phyloP scores from a whole-genome alignment of 1,139 yeast genomes.

The Geotrichum bryndzae region DNA sequence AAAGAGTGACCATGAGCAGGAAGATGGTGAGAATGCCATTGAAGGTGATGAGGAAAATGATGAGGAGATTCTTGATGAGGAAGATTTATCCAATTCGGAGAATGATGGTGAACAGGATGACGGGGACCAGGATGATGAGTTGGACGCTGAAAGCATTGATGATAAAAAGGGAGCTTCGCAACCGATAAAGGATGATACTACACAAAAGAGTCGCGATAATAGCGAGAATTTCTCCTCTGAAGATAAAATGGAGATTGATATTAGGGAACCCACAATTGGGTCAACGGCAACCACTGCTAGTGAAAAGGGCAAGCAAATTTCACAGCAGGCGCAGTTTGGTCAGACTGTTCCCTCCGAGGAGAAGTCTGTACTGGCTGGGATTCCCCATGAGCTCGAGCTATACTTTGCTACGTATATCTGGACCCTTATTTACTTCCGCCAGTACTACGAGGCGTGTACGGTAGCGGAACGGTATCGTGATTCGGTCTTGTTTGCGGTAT shows the following conservation, averaged over 20 bases:
- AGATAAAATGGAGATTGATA: slow-evolving; percentile 4
- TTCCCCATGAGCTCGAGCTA: slow-evolving; percentile 11
- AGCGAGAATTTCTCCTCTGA: not conserved
- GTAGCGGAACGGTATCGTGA: slow-evolving; percentile 5
- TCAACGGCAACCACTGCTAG: not conserved
- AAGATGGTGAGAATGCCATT: not conserved
- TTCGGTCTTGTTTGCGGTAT: slow-evolving; percentile 6
- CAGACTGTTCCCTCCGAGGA: not conserved
- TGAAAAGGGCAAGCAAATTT: not conserved
- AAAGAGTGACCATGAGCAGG: not conserved
- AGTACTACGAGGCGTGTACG: slow-evolving; percentile 7
- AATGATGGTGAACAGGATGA: not conserved
- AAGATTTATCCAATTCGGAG: not conserved
- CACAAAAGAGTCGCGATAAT: not conserved
- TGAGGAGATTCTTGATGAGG: not conserved
- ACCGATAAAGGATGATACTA: not conserved
- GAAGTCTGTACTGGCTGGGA: not conserved
- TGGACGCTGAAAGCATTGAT: not conserved
- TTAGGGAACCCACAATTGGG: not conserved
- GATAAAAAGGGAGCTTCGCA: not conserved
- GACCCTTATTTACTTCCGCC: slow-evolving; percentile 10
- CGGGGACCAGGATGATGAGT: not conserved
- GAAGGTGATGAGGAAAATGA: not conserved
- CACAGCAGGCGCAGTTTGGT: not conserved
- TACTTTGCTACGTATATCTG: slow-evolving; percentile 15